phyloP scores from a whole-genome alignment of 1,139 yeast genomes.

The Kodamaea arcana region DNA sequence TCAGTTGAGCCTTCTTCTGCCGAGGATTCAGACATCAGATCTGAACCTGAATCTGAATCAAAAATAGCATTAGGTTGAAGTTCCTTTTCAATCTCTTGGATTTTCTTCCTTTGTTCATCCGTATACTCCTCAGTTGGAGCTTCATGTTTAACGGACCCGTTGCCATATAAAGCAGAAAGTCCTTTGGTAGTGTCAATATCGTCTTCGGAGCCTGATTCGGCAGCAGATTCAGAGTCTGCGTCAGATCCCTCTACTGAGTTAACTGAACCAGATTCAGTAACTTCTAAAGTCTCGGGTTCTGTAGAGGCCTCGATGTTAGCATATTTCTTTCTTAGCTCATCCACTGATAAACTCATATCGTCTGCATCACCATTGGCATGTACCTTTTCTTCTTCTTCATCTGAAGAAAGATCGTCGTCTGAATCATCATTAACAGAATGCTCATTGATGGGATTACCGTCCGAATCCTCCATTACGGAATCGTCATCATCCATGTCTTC shows the following conservation, averaged over 20 bases:
- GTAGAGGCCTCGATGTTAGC: constrained; percentile 39
- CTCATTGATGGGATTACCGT: constrained; percentile 3
- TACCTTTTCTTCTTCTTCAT: constrained; percentile 4
- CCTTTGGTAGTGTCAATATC: constrained; percentile 21
- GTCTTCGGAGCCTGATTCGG: constrained; percentile 19
- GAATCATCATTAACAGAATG: constrained; percentile 15
- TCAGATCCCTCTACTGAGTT: constrained; percentile 3
- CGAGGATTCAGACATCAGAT: constrained; percentile 6
- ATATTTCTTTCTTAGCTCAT: constrained; percentile 63
- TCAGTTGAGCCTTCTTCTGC: constrained; percentile 14
- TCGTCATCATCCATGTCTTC: constrained; percentile 13
- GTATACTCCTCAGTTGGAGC: constrained; percentile 22
- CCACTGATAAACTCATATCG: constrained; percentile 52
- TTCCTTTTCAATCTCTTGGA: constrained; percentile 18
- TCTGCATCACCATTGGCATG: constrained; percentile 10
- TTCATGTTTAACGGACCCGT: constrained; percentile 2
- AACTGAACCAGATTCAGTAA: not conserved
- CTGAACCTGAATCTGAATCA: constrained; percentile 22
- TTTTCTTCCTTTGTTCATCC: constrained; percentile 31
- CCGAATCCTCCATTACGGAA: constrained; percentile 11
- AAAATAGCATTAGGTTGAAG: constrained; percentile 14
- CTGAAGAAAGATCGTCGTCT: constrained; percentile 7
- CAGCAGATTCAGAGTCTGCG: not conserved
- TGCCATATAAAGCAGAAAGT: constrained; percentile 32
- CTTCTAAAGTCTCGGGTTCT: constrained; percentile 11